A percentile compares a stretch with the other conserved stretches of the same genome.
These are phyloP conservation scores for Odonthalia washingtoniensis DNA, from an alignment of 31 red algal genomes.

Conservation along the genomic window DNA sequence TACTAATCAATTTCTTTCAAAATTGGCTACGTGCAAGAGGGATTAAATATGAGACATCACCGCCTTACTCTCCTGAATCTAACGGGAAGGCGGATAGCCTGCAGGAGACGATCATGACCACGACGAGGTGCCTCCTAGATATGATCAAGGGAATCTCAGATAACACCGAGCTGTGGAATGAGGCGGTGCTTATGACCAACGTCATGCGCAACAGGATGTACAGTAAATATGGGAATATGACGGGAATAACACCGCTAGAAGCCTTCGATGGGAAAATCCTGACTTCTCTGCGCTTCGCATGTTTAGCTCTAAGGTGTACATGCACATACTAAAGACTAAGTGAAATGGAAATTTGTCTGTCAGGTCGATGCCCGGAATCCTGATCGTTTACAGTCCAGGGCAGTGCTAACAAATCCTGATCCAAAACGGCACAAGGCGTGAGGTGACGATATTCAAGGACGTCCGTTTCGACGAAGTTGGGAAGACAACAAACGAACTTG, in stretches of 20 bases:
- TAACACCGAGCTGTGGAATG: constrained; percentile 16
- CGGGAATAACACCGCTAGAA: constrained; percentile 43
- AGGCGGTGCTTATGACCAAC: constrained; percentile 10
- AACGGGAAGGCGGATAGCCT: constrained; percentile 50
- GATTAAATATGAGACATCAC: background rate
- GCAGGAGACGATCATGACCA: constrained; percentile 32
- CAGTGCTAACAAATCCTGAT: constrained; percentile 23
- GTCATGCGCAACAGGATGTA: constrained; percentile 41
- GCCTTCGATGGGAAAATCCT: constrained; percentile 27
- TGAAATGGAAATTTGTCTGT: constrained; percentile 33
- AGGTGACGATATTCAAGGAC: background rate
- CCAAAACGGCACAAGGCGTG: background rate
- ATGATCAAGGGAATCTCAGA: constrained; percentile 1
- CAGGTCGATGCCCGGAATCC: constrained; percentile 7
- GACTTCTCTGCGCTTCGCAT: constrained; percentile 31
- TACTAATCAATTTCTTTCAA: constrained; percentile 9
- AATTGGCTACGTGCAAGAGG: constrained; percentile 34
- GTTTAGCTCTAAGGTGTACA: constrained; percentile 12
- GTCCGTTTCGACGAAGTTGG: constrained; percentile 16
- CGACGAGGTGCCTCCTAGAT: constrained; percentile 22
- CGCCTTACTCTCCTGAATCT: constrained; percentile 55
- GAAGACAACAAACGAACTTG: background rate
- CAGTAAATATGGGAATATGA: background rate
- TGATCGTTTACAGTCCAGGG: constrained; percentile 21
- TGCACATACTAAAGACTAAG: constrained; percentile 30